Conservation (phyloP, 768 basidiomycete genomes). For the Pulveroboletus ravenelii region DNA sequence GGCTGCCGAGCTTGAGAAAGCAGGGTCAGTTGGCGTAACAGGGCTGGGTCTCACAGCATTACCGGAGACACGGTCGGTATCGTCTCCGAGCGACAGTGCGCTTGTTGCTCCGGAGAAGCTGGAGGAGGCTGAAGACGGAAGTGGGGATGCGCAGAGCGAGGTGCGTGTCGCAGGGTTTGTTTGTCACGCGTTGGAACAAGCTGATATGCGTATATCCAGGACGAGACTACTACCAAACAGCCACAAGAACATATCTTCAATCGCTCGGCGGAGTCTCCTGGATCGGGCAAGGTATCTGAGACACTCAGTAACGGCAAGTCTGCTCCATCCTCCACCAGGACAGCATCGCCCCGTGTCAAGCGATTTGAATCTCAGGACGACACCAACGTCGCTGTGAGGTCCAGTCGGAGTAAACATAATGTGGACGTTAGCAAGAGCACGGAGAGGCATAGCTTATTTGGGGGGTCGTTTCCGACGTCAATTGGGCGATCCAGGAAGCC, state of each 20-base stretch:
- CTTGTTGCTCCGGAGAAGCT: constrained; percentile 36
- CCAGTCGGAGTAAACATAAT: constrained; percentile 47
- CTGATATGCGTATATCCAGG: constrained; percentile 32
- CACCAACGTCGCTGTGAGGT: constrained; percentile 24
- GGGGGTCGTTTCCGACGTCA: constrained; percentile 54
- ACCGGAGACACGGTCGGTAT: constrained; percentile 46
- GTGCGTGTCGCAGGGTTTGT: constrained; percentile 34
- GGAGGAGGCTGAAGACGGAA: constrained; percentile 39
- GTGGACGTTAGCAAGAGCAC: constrained; percentile 40
- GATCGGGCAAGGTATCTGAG: constrained; percentile 25
- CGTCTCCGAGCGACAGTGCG: constrained; percentile 62
- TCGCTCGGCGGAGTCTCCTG: constrained; percentile 41
- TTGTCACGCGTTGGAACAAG: neutral
- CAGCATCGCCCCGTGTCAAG: constrained; percentile 16
- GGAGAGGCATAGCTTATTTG: constrained; percentile 82
- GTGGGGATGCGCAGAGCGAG: constrained; percentile 61
- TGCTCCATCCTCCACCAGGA: constrained; percentile 19
- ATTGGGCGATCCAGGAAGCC: constrained; percentile 75
- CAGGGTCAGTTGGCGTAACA: constrained; percentile 14
- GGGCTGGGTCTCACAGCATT: constrained; percentile 25
- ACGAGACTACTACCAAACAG: constrained; percentile 38
- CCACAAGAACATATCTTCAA: constrained; percentile 58
- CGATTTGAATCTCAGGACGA: constrained; percentile 27
- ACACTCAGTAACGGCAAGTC: constrained; percentile 27
- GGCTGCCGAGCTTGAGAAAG: constrained; percentile 19